Evolutionary conservation across 306 rosid species (phyloP).

Genomic region (Pachyrhizus erosus): DNA sequence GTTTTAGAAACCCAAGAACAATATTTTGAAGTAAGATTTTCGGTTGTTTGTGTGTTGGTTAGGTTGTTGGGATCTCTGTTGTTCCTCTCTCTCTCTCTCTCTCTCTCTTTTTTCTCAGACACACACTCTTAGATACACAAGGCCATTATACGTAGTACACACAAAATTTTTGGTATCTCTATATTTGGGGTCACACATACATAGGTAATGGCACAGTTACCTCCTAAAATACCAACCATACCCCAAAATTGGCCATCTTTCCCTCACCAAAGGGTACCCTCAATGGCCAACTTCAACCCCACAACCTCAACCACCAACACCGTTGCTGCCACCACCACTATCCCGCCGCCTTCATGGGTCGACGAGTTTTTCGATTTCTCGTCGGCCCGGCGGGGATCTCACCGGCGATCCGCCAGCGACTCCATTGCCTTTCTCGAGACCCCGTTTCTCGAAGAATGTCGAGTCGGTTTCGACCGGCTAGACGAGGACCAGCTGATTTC

Average conservation of each 20-base stretch:
- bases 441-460: slow-evolving; percentile 63
- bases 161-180: slow-evolving; percentile 35
- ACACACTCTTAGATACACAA: slow-evolving; percentile 27
- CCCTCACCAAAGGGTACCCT: slow-evolving; percentile 55
- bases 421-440: slow-evolving; percentile 81
- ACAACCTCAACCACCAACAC: neutral
- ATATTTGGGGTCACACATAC: slow-evolving; percentile 39
- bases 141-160: slow-evolving; percentile 34
- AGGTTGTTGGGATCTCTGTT: slow-evolving; percentile 48
- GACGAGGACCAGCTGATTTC: slow-evolving; percentile 92
- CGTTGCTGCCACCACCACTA: neutral
- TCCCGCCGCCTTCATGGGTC: slow-evolving; percentile 55
- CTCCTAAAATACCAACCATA: slow-evolving; percentile 88
- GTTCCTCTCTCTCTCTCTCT: slow-evolving; percentile 29
- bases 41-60: slow-evolving; percentile 51
- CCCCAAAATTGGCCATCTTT: slow-evolving; percentile 77
- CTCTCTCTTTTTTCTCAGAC: slow-evolving; percentile 14
- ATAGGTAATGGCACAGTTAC: slow-evolving; percentile 84
- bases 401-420: slow-evolving; percentile 83
- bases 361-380: slow-evolving; percentile 96
- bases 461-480: slow-evolving; percentile 61
- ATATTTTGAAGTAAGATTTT: slow-evolving; percentile 46
- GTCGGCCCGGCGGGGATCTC: slow-evolving; percentile 68
- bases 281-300: slow-evolving; percentile 47
- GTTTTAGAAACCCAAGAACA: slow-evolving; percentile 50